phyloP scores from a whole-genome alignment of 1,284 basidiomycete species.

The Moniliophthora roreri region DNA sequence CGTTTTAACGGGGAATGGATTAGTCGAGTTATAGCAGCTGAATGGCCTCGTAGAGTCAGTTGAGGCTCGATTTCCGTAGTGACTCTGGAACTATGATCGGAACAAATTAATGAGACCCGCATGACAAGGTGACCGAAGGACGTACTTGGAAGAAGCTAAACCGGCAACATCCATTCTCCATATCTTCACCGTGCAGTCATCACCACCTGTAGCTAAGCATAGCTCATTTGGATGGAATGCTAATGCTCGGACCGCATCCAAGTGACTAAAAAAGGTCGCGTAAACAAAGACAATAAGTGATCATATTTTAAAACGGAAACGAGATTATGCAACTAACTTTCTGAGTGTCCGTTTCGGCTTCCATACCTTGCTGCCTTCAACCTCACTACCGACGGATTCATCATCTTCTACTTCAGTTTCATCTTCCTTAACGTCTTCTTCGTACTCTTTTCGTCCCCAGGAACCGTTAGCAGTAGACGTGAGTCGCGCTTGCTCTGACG shows the following conservation, averaged over 20 bases:
- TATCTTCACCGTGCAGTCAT: conserved; percentile 95
- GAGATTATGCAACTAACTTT: conserved; percentile 60
- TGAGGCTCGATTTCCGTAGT: conserved; percentile 87
- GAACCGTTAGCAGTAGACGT: conserved; percentile 26
- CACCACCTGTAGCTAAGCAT: conserved; percentile 87
- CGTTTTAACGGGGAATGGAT: conserved; percentile 79
- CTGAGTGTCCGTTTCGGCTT: conserved; percentile 80
- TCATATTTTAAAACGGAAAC: background rate
- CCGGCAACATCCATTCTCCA: conserved; percentile 84
- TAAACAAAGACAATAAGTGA: conserved; percentile 3
- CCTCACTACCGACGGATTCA: conserved; percentile 61
- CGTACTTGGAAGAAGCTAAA: conserved; percentile 72
- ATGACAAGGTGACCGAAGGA: conserved; percentile 22
- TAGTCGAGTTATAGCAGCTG: conserved; percentile 87
- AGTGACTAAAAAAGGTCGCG: conserved; percentile 60
- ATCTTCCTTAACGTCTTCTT: conserved; percentile 54
- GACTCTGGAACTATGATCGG: conserved; percentile 47
- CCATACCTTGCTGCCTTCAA: conserved; percentile 78
- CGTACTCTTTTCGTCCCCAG: conserved; percentile 46
- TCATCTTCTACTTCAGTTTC: conserved; percentile 68
- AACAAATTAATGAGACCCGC: conserved; percentile 5
- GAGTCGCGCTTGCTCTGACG: conserved; percentile 46
- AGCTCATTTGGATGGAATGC: conserved; percentile 86
- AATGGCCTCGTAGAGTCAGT: conserved; percentile 91
- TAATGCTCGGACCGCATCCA: conserved; percentile 90